Conservation (phyloP, 2,329 filamentous ascomycete species). For the Niveomyces coronatus region DNA sequence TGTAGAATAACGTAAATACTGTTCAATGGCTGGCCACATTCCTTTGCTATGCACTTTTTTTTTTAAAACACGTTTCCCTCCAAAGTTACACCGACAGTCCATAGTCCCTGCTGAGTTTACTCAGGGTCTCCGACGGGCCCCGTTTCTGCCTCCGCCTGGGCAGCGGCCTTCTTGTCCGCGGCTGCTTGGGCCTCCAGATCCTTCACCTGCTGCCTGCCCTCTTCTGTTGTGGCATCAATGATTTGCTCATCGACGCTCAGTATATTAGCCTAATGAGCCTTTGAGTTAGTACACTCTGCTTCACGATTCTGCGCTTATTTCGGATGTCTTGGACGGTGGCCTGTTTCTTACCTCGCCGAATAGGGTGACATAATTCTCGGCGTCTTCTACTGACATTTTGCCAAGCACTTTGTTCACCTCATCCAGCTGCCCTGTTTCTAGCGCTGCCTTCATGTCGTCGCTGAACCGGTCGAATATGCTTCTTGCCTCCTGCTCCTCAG, state of each 20-base stretch:
- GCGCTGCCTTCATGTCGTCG: constrained; percentile 67
- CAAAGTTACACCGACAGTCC: too few relatives aligned
- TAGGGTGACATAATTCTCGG: constrained; percentile 73
- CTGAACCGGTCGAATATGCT: constrained; percentile 77
- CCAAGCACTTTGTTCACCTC: constrained; percentile 50
- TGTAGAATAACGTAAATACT: too few relatives aligned
- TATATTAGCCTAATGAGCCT: constrained; percentile 76
- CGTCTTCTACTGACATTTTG: constrained; percentile 80
- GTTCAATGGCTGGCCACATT: too few relatives aligned
- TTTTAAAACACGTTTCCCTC: too few relatives aligned
- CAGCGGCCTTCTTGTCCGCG: constrained; percentile 17
- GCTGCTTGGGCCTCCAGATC: constrained; percentile 52
- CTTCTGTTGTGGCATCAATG: constrained; percentile 87
- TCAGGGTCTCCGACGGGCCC: constrained; percentile 26
- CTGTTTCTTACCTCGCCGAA: constrained; percentile 52
- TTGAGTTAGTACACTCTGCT: constrained; percentile 2
- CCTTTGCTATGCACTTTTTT: too few relatives aligned
- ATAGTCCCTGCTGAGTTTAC: too few relatives aligned
- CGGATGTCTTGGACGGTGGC: neutral
- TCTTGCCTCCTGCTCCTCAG: constrained; percentile 52
- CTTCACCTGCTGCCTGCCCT: constrained; percentile 68
- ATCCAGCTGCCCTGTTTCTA: constrained; percentile 83
- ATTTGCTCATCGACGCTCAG: constrained; percentile 86
- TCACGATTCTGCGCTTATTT: neutral
- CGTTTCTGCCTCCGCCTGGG: constrained; percentile 14